Evolutionary conservation across 371 early-diverging fungal species (phyloP).

Genomic region (Mucor piriformis): DNA sequence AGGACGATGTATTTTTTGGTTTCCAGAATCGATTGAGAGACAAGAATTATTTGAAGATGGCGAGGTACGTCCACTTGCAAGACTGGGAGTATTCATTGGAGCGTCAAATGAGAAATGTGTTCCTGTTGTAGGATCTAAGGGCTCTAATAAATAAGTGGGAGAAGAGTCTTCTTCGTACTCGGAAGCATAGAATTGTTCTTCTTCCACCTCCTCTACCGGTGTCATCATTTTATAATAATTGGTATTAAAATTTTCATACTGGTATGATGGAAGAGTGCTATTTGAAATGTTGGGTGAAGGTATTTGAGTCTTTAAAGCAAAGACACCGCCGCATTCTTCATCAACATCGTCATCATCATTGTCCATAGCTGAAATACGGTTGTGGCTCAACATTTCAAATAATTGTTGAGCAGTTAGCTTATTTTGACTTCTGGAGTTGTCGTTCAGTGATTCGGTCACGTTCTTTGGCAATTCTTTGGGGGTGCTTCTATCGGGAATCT

Average conservation of each 20-base stretch:
- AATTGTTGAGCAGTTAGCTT: constrained; percentile 20
- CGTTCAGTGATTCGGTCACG: neutral
- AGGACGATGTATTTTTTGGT: neutral
- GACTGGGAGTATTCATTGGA: constrained; percentile 14
- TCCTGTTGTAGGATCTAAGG: neutral
- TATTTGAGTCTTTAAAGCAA: constrained; percentile 22
- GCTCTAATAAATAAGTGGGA: neutral
- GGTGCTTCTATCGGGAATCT: constrained; percentile 19
- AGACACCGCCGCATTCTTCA: constrained; percentile 22
- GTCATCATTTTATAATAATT: constrained; percentile 18
- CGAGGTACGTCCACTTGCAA: constrained; percentile 17
- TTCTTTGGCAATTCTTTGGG: constrained; percentile 8
- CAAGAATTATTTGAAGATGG: constrained; percentile 4
- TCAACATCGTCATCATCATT: neutral
- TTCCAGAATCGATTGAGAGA: neutral
- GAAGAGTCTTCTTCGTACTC: constrained; percentile 1
- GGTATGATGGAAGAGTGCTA: neutral
- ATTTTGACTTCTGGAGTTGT: constrained; percentile 2
- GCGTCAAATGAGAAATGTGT: neutral
- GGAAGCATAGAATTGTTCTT: constrained; percentile 2
- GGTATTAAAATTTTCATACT: neutral
- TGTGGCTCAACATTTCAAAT: constrained; percentile 17
- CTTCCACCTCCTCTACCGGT: constrained; percentile 25
- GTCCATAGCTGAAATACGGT: neutral
- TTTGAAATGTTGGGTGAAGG: constrained; percentile 4